Percentiles rank a stretch among this genome's conserved stretches.
Conservation (phyloP, 139 green algal species). For the Tetradesmus obliquus region DNA sequence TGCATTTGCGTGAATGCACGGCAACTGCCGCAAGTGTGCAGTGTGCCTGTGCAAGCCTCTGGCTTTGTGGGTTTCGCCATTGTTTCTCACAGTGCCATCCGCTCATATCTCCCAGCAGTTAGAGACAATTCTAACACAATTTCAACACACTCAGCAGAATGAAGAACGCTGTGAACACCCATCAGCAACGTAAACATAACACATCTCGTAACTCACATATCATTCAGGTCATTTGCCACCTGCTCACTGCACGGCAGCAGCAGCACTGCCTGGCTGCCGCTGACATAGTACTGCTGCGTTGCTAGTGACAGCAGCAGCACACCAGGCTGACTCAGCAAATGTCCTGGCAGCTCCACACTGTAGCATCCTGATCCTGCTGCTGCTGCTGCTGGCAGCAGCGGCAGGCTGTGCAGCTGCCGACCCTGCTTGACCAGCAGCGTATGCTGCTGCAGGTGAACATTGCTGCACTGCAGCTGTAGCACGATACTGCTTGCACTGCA, state of each 20-base stretch:
- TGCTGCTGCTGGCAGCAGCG: not conserved
- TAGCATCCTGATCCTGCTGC: not conserved
- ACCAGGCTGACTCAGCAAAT: not conserved
- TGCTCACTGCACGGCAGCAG: slow-evolving; percentile 25
- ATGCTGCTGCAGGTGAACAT: not conserved
- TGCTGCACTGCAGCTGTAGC: not conserved
- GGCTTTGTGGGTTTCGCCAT: too few relatives aligned
- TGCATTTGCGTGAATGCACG: too few relatives aligned
- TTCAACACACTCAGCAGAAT: too few relatives aligned
- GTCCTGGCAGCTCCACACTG: not conserved
- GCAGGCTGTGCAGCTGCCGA: not conserved
- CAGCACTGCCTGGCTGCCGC: not conserved
- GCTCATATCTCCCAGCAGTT: too few relatives aligned
- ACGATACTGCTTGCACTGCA: not conserved
- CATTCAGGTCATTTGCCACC: not conserved
- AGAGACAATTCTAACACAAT: too few relatives aligned
- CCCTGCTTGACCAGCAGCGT: not conserved
- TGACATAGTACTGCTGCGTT: not conserved
- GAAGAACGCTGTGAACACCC: too few relatives aligned
- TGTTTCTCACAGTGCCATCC: too few relatives aligned
- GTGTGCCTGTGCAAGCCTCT: too few relatives aligned
- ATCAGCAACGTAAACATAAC: too few relatives aligned
- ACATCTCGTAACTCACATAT: not conserved
- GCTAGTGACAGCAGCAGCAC: not conserved
- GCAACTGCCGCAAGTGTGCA: too few relatives aligned